Evolutionary conservation across 164 flowering plant genomes (phyloP), one percentile per base, ranked within the genome.

Genomic region (Buxus sempervirens): DNA sequence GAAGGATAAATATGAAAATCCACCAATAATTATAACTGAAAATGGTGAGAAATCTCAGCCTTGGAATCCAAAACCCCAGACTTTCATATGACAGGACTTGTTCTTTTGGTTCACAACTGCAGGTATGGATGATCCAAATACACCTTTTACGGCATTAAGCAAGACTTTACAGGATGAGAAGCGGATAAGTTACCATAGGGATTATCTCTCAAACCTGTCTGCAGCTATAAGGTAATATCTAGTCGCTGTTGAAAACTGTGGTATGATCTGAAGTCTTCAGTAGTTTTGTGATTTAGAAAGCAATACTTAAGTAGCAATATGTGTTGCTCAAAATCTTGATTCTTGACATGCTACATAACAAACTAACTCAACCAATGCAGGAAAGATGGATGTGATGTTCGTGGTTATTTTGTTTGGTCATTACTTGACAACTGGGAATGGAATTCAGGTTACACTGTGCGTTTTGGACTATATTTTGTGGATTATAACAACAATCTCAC

Each of bases 361-460:
- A 15, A 38, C 36, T 32, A 32, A 13, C 4, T 27, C 8, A 57
- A 73, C 15, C n/a, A 69, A 57, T 75, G 70, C 91, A 93, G 98
- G 88, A 67, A 86, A 75, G 96, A 90, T 36, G 79, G 78, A 20
- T 93, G 96, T 42, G 77, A 89, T 49, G 81, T 91, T 9, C 82
- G 77, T 0, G 98, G 97, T 24, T 93, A 93, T 60, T 93, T 91
- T 62, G 85, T 80, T 22, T 93, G 98, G 98, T 89, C 97, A 6
- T 74, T 93, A 83, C 91, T 93, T 5, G 98, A 93, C 74, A 91
- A 91, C 81, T 93, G 98, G 96, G 97, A 91, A 71, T 91, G 97
- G 97, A 91, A 89, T 82, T 70, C 72, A 8, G 96, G 97, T 16
- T 91, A 91, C 71, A 87, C 91, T 0, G 89, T 83, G 19, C 78